Conservation (phyloP, 352 stramenopile genomes). For the Globisporangium paroecandrum region DNA sequence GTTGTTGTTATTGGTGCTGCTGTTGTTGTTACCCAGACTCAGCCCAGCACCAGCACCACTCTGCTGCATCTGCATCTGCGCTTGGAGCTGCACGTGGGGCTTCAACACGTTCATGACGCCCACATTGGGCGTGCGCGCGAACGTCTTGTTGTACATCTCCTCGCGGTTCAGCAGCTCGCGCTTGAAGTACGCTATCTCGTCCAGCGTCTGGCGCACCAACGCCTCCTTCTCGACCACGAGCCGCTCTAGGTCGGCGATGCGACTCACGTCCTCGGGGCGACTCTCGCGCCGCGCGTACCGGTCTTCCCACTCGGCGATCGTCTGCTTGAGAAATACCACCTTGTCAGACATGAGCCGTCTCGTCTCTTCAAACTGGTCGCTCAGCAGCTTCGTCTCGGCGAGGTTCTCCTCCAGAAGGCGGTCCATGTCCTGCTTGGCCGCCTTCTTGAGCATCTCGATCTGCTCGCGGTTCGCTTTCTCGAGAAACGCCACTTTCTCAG, state of each 20-base stretch:
- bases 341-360: constrained; percentile 51
- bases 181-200: constrained; percentile 93
- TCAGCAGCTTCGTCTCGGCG: constrained; percentile 55
- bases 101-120: constrained; percentile 88
- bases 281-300: constrained; percentile 60
- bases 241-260: constrained; percentile 71
- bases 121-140: constrained; percentile 79
- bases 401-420: constrained; percentile 66
- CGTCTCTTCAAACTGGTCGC: constrained; percentile 72
- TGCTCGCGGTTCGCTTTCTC: constrained; percentile 43
- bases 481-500: constrained; percentile 27
- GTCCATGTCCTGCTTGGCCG: constrained; percentile 66
- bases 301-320: constrained; percentile 52
- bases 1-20: constrained; percentile 4
- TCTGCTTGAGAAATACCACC: constrained; percentile 34
- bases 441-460: constrained; percentile 49
- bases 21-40: constrained; percentile 15
- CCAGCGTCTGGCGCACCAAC: constrained; percentile 57
- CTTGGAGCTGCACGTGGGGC: constrained; percentile 57
- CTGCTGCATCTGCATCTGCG: constrained; percentile 27
- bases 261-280: constrained; percentile 71
- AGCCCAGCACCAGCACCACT: constrained; percentile 5
- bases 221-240: constrained; percentile 65
- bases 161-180: constrained; percentile 91
- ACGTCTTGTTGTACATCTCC: constrained; percentile 94